These are phyloP conservation scores for Aotearoamyces nothofagi DNA, from an alignment of 2,329 filamentous ascomycete species.

Conservation along the genomic window DNA sequence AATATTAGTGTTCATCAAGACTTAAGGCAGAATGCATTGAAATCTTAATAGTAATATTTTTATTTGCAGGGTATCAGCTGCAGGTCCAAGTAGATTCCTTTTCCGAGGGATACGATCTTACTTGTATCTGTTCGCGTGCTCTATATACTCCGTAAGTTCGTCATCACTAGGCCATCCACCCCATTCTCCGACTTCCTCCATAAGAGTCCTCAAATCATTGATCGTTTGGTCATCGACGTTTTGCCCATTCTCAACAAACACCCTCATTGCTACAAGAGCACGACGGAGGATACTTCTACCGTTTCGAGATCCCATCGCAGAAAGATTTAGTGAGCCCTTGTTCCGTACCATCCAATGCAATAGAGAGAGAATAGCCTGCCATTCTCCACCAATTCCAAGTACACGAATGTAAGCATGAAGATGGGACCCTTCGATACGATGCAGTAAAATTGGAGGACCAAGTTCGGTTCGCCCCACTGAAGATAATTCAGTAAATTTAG, in stretches of 20 bases:
- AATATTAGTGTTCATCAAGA: no score
- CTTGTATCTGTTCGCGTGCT: neutral
- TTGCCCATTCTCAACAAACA: slow-evolving; percentile 7
- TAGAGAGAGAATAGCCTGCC: slow-evolving; percentile 37
- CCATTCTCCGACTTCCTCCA: slow-evolving; percentile 12
- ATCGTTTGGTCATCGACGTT: slow-evolving; percentile 6
- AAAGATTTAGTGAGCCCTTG: slow-evolving; percentile 20
- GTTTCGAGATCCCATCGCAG: slow-evolving; percentile 8
- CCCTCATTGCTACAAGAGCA: slow-evolving; percentile 11
- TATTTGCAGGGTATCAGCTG: no score
- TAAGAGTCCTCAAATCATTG: slow-evolving; percentile 5
- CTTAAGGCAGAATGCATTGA: no score
- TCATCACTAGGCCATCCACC: slow-evolving; percentile 15
- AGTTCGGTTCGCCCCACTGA: slow-evolving; percentile 1
- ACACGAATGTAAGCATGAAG: slow-evolving; percentile 47
- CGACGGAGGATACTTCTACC: slow-evolving; percentile 7
- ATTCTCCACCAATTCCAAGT: slow-evolving; percentile 44
- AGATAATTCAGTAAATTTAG: slow-evolving; percentile 16
- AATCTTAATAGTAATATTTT: no score
- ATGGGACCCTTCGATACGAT: slow-evolving; percentile 28
- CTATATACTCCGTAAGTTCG: slow-evolving; percentile 5
- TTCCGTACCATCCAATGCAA: slow-evolving; percentile 42
- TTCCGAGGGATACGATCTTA: no score
- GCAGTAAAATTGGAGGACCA: slow-evolving; percentile 20
- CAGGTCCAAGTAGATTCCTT: no score